Conservation (phyloP, 2,329 filamentous ascomycete genomes). For the Ophiostoma sp. region DNA sequence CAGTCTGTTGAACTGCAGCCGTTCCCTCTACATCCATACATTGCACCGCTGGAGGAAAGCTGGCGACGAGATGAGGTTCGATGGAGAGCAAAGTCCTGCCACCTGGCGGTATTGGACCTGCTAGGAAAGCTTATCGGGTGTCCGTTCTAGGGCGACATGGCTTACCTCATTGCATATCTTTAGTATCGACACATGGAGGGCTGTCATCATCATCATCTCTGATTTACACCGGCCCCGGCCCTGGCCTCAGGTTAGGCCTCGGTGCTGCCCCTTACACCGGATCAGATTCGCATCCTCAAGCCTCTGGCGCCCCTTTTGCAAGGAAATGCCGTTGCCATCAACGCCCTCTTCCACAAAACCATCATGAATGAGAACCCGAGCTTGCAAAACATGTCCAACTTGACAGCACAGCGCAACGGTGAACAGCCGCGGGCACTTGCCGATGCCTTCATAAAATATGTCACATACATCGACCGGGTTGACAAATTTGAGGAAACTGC, state of each 20-base stretch:
- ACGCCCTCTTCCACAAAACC: slow-evolving; percentile 65
- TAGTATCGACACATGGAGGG: too few relatives aligned
- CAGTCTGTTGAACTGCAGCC: too few relatives aligned
- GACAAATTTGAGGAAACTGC: slow-evolving; percentile 45
- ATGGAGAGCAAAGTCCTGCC: too few relatives aligned
- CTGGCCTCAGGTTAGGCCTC: neutral
- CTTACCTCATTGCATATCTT: too few relatives aligned
- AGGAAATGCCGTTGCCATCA: slow-evolving; percentile 63
- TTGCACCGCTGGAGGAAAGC: too few relatives aligned
- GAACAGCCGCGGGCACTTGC: slow-evolving; percentile 67
- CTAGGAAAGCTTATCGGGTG: too few relatives aligned
- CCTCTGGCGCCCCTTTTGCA: slow-evolving; percentile 68
- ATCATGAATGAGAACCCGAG: slow-evolving; percentile 60
- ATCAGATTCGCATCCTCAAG: slow-evolving; percentile 68
- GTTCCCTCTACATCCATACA: too few relatives aligned
- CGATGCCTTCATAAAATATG: slow-evolving; percentile 64
- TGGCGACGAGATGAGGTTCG: too few relatives aligned
- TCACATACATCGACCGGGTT: slow-evolving; percentile 61
- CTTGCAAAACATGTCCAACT: slow-evolving; percentile 66
- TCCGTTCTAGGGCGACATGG: too few relatives aligned
- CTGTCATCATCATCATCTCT: too few relatives aligned
- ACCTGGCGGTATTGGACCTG: too few relatives aligned
- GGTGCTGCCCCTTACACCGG: slow-evolving; percentile 43
- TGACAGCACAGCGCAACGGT: slow-evolving; percentile 59
- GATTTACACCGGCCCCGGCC: too few relatives aligned